Percentiles rank a stretch among this genome's conserved stretches.
Conservation (phyloP, 306 rosid genomes). For the Clitoria ternatea region DNA sequence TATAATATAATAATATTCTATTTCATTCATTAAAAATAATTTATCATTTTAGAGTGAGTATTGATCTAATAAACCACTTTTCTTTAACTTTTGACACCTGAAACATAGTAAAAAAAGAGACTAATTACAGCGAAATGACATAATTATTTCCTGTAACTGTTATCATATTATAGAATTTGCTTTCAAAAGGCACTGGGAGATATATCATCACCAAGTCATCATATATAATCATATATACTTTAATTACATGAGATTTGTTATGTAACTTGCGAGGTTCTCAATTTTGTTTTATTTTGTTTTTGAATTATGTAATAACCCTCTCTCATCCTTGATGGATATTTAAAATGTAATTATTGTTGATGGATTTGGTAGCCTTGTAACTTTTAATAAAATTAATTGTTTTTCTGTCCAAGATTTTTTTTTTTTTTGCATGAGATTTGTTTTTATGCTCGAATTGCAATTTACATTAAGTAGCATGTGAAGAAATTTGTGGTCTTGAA, state of each 20-base stretch:
- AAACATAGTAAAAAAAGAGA: background rate
- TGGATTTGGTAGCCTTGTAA: no score
- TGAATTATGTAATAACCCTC: no score
- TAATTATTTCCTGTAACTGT: background rate
- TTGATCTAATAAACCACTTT: background rate
- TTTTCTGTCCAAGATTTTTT: no score
- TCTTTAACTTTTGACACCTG: background rate
- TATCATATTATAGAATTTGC: background rate
- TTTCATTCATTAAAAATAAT: background rate
- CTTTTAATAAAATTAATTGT: no score
- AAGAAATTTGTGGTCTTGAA: background rate
- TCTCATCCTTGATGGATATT: no score
- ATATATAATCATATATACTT: background rate
- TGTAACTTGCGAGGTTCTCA: no score
- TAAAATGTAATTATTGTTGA: no score
- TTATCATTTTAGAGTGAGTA: background rate
- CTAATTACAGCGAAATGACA: background rate
- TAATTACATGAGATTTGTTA: background rate
- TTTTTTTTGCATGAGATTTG: no score
- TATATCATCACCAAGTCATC: background rate
- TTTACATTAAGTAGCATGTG: background rate
- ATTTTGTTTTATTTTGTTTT: no score
- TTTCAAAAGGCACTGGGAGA: background rate
- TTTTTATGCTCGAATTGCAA: no score
- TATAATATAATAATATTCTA: background rate